Base-by-base conservation (phyloP, 805 yeast genomes). In the Metschnikowia sp. region DNA sequence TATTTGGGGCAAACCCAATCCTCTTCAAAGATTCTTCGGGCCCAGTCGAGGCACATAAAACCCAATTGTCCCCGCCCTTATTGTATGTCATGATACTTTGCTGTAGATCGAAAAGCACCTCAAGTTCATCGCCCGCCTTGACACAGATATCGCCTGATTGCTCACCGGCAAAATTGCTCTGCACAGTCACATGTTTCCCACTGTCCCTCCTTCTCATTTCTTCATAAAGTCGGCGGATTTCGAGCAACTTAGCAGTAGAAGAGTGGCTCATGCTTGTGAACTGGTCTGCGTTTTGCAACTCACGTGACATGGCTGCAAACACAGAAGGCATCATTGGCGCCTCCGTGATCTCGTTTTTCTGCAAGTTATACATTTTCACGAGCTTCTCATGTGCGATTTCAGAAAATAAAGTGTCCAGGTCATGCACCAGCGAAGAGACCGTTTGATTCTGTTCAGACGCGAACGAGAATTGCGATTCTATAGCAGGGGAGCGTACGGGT, bases 101-200 rank as follows among this genome's bases (percentile, higher is more conserved):
- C 45, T 69, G 68, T 42, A 70, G 63, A 37, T 67, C 68, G 40
- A 63, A 61, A 10, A 70, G 32, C 15, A 70, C 57, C 51, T 65
- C 70, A 18, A 72, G 54, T 11, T 46, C 36, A 36, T 71, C 74
- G 30, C 72, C 74, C 33, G 56, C 48, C 6, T 59, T 49, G 43
- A 72, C 66, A 4, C 73, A 59, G 37, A 72, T 60, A 42, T 72
- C 76, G 2, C 75, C 77, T 0, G 71, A 62, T 42, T 64, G 59
- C 13, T 40, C 53, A 1, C 75, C 75, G 8, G 47, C 49, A 45
- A 68, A 72, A 46, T 56, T 62, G 45, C 53, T 45, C 39, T 54
- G 56, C 10, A 64, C 65, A 8, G 32, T 47, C n/a, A 44, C 22
- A 12, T 30, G 32, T 15, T n/a, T 9, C 5, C 22, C 6, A 2